These are phyloP conservation scores for Microdochium bolleyi DNA, from an alignment of 2,329 filamentous ascomycete species.

Conservation along the genomic window DNA sequence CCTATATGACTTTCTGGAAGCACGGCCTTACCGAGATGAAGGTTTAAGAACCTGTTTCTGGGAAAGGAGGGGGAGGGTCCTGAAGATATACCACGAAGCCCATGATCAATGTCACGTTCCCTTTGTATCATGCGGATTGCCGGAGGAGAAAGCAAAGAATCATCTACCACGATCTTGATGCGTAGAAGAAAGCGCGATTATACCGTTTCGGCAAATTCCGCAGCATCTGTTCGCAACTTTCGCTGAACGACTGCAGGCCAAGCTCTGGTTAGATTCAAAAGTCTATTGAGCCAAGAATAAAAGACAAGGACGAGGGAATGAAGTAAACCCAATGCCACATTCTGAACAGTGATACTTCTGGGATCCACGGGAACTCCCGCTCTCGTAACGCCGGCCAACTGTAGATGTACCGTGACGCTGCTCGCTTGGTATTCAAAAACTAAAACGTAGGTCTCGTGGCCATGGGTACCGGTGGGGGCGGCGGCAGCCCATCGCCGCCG, in stretches of 20 bases:
- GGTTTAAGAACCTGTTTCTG: conserved; percentile 57
- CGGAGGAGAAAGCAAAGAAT: neutral
- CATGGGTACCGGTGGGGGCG: conserved; percentile 44
- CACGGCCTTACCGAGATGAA: conserved; percentile 84
- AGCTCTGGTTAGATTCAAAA: conserved; percentile 2
- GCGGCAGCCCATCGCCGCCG: conserved; percentile 16
- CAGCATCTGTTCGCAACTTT: neutral
- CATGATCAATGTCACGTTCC: neutral
- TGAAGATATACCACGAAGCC: neutral
- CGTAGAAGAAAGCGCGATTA: neutral
- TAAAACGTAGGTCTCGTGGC: conserved; percentile 40
- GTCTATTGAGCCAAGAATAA: conserved; percentile 1
- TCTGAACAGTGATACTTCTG: neutral
- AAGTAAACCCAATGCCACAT: conserved; percentile 3
- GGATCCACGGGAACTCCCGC: too few species aligned
- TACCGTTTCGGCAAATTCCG: neutral
- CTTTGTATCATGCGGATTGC: neutral
- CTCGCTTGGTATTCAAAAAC: neutral
- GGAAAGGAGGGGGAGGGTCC: neutral
- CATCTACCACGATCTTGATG: neutral
- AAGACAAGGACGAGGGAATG: conserved; percentile 6
- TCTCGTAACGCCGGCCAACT: too few species aligned
- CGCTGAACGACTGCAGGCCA: neutral
- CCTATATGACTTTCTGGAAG: conserved; percentile 90
- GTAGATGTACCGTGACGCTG: too few species aligned